phyloP scores from a whole-genome alignment of 1,284 basidiomycete genomes.

The Marasmius oreades region DNA sequence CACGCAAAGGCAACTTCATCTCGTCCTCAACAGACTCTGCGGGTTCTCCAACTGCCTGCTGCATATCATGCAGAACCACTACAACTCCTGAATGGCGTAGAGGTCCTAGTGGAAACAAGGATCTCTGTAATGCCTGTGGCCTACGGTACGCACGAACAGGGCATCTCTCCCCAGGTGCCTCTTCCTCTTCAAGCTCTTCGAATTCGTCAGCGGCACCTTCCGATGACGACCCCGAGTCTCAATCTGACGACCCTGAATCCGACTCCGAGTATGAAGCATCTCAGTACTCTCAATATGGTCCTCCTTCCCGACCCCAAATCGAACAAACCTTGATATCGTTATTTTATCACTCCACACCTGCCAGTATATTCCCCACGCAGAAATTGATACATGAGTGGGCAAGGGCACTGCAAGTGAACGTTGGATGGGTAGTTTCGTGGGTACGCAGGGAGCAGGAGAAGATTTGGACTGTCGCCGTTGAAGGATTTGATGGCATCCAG shows the following conservation, averaged over 20 bases:
- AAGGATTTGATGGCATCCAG: too few relatives aligned
- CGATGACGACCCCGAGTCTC: neutral
- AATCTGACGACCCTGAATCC: neutral
- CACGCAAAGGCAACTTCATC: neutral
- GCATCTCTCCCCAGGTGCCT: neutral
- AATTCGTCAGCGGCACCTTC: neutral
- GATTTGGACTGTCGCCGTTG: neutral
- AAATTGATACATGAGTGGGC: neutral
- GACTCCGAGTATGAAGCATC: neutral
- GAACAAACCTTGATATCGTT: neutral
- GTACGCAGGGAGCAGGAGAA: neutral
- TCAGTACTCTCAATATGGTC: neutral
- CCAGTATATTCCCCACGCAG: neutral
- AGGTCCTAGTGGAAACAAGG: slow-evolving; percentile 85
- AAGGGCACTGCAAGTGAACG: neutral
- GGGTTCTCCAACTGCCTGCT: slow-evolving; percentile 29
- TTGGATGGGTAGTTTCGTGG: neutral
- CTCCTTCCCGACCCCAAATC: neutral
- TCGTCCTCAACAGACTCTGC: neutral
- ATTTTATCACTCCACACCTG: neutral
- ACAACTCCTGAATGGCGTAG: slow-evolving; percentile 94
- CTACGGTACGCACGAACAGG: slow-evolving; percentile 36
- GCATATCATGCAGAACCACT: slow-evolving; percentile 78
- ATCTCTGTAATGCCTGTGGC: slow-evolving; percentile 87
- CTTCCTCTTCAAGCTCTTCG: neutral